A percentile compares a stretch with the other conserved stretches of the same genome.
phyloP scores from a whole-genome alignment of 1,284 basidiomycete genomes.

The Pseudozyma sp. region DNA sequence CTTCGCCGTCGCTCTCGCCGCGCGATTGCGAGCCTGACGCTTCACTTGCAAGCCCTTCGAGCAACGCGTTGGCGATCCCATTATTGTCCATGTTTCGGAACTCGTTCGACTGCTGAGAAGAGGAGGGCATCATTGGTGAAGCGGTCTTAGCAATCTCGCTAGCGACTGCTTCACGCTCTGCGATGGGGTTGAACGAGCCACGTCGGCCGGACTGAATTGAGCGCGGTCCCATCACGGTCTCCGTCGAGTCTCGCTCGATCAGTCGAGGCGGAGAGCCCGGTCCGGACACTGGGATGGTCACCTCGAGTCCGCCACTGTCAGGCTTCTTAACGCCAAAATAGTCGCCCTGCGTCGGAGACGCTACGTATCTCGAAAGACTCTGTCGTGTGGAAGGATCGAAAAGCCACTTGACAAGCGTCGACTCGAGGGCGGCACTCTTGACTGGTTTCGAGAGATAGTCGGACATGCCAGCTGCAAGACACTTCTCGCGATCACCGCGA shows the following conservation, averaged over 20 bases:
- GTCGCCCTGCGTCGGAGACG: conserved; percentile 38
- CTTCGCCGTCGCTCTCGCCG: conserved; percentile 34
- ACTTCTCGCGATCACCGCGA: conserved; percentile 64
- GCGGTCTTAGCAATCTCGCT: conserved; percentile 26
- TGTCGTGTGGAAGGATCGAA: conserved; percentile 60
- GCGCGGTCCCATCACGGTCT: conserved; percentile 47
- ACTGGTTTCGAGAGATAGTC: conserved; percentile 66
- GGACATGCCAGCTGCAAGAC: conserved; percentile 61
- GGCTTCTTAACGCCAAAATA: conserved; percentile 42
- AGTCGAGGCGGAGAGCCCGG: conserved; percentile 32
- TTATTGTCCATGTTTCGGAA: conserved; percentile 1
- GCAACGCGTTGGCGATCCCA: neutral
- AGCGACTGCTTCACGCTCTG: conserved; percentile 40
- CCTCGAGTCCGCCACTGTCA: conserved; percentile 25
- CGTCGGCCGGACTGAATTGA: conserved; percentile 47
- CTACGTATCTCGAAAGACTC: conserved; percentile 51
- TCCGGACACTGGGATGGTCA: conserved; percentile 21
- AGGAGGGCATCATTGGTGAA: conserved; percentile 9
- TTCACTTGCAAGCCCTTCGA: conserved; percentile 14
- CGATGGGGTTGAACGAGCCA: conserved; percentile 47
- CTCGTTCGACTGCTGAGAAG: conserved; percentile 6
- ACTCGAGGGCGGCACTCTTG: conserved; percentile 59
- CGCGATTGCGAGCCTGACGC: conserved; percentile 8
- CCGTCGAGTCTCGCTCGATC: conserved; percentile 50
- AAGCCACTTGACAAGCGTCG: conserved; percentile 60